Base-by-base conservation (phyloP, 352 stramenopile genomes). In the Globisporangium emineosum region DNA sequence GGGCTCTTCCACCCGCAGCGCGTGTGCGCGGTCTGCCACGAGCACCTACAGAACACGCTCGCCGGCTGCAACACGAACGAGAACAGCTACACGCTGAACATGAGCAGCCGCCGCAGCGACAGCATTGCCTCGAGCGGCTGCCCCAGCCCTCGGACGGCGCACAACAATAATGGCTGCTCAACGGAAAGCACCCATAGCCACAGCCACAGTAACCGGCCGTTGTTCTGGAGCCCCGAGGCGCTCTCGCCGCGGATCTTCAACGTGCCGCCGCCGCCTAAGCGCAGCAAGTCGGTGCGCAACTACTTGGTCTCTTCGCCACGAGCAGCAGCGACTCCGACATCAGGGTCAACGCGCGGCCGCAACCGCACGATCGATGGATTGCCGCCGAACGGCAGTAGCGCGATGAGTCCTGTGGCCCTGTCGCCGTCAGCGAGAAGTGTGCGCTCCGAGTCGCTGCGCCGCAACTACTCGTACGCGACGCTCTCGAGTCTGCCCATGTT, bases 1-100 rank as follows among this genome's bases (percentile, higher is more conserved):
- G 81, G 76, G 12, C 66, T 88, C 1, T 82, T 79, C 53, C 60
- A 81, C 7, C 77, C 81, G 3, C 75, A 93, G 45, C 73, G 88
- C 17, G 83, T 96, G 9, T 96, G 88, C 57, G 68, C 69, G 3
- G 65, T 63, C 15, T 93, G 84, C 66, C 83, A 89, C 66, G 76
- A 83, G 25, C 65, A 70, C 15, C 56, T 93, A 12, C 78, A 89
- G 67, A 72, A 83, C 53, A 23, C 43, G 15, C 10, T 47, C 25
- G 54, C 19, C 0, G 62, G 54, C 32, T 63, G 54, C 62, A 62
- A 67, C 62, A 67, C 62, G 45, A 62, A 57, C 43, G 62, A 67
- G 29, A 49, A 15, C 25, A 21, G 43, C 42, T 50, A 50, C 43
- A 21, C n/a, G 43, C 43, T 27, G 19, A 21, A 37, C 27, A 21